A percentile compares a stretch with the other conserved stretches of the same genome.
Evolutionary conservation across 1,284 basidiomycete species (phyloP).

Genomic region (Amylostereum chailletii): DNA sequence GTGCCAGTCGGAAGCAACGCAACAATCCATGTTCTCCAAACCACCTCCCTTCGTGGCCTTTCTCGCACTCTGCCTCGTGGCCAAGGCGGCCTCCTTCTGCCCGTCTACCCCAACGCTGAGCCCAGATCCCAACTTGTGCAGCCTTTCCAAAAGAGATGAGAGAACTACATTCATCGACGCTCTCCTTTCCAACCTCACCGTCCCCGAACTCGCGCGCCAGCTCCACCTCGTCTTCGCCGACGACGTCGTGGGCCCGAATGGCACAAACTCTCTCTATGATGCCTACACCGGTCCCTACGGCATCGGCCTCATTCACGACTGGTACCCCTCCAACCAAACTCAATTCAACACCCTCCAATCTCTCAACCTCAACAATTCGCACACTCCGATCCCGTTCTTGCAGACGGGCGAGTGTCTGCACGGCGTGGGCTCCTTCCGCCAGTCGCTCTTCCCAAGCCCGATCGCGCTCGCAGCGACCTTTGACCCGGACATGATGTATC

Average conservation of each 20-base stretch:
- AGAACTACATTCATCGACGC: not conserved
- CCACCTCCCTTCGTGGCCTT: not conserved
- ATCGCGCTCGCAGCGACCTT: slow-evolving; percentile 19
- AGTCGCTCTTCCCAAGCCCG: slow-evolving; percentile 20
- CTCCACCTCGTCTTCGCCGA: slow-evolving; percentile 22
- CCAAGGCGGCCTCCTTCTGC: not conserved
- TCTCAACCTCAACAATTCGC: slow-evolving; percentile 17
- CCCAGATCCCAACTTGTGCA: too few species aligned
- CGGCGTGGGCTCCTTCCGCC: slow-evolving; percentile 21
- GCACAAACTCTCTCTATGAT: slow-evolving; percentile 18
- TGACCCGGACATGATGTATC: slow-evolving; percentile 17
- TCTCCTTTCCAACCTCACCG: not conserved
- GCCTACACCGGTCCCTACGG: slow-evolving; percentile 5
- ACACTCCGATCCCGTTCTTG: slow-evolving; percentile 19
- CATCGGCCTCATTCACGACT: slow-evolving; percentile 21
- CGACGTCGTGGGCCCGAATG: slow-evolving; percentile 20
- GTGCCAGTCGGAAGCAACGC: too few species aligned
- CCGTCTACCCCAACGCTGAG: not conserved
- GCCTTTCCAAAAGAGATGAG: too few species aligned
- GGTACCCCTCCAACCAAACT: slow-evolving; percentile 17
- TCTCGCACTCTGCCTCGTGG: not conserved
- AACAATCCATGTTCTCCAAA: not conserved
- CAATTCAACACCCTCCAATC: slow-evolving; percentile 20
- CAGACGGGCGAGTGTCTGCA: slow-evolving; percentile 21
- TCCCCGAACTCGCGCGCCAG: slow-evolving; percentile 9